Base-by-base conservation (phyloP, 257 asterid species). In the Cynanchum wilfordii region DNA sequence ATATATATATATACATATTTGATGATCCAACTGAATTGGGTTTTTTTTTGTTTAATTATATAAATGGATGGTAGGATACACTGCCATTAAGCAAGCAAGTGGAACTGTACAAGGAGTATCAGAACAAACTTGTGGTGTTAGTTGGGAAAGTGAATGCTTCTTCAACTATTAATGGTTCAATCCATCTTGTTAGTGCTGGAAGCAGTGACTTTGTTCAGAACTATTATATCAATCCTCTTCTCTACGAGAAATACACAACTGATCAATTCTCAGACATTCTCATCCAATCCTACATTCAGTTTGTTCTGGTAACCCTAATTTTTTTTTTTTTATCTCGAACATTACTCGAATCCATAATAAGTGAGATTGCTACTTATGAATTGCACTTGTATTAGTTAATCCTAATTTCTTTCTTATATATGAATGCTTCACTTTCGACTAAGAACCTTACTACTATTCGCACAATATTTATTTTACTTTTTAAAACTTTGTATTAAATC, bases 151-250 rank as follows among this genome's bases (percentile, higher is more conserved):
- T 86, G 20, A 93, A 93, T 82, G 89, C 95, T 69, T 80, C 98
- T 52, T 82, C 96, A 22, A 82, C 89, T 68, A 79, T 87, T 60
- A 84, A 87, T 65, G 95, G 90, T 8, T 90, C 98, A 2, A 79
- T 90, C 75, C 87, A 92, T 75, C 84, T 92, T 52, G 69, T 90
- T 16, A 92, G 96, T 74, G 76, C 87, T 27, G 96, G 98, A 33
- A 90, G 94, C 84, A 88, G 98, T 79, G 98, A 92, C 76, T 92
- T 92, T 86, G 86, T 87, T 50, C 98, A 92, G 76, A 90, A 90
- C 71, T 92, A 92, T 79, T 90, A 88, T 58, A 72, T 87, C 72
- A 88, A 87, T 77, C 96, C 96, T 71, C 85, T 88, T 22, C 81
- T 92, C 16, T 87, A 87, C 83, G 57, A 87, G 76, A 79, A 81